Percentiles rank a stretch among this genome's conserved stretches.
Evolutionary conservation across 2,329 filamentous ascomycete genomes (phyloP).

Genomic region (Daldinia sp.): DNA sequence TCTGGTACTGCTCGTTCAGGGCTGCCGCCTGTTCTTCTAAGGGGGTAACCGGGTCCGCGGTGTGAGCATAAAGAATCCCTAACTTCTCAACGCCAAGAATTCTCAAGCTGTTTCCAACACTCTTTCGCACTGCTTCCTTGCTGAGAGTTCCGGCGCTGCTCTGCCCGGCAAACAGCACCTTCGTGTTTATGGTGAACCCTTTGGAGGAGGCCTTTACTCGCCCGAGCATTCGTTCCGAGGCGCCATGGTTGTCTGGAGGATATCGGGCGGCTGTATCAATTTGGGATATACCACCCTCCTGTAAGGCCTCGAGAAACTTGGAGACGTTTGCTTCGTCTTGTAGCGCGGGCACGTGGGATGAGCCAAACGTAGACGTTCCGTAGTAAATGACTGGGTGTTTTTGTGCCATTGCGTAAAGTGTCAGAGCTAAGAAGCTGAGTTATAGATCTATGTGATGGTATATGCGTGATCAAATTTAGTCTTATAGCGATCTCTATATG

Average conservation of each 20-base stretch:
- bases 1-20: conserved; percentile 1
- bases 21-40: not conserved
- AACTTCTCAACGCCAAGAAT: not conserved
- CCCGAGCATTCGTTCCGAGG: conserved; percentile 30
- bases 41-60: not conserved
- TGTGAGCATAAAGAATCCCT: not conserved
- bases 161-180: conserved; percentile 33
- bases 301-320: conserved; percentile 20
- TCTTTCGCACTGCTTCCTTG: not conserved
- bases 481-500: not conserved
- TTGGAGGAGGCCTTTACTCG: conserved; percentile 23
- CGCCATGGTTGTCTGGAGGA: conserved; percentile 30
- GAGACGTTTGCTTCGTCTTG: not conserved
- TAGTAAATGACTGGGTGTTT: not conserved
- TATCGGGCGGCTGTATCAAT: conserved; percentile 33
- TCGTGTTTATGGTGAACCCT: conserved; percentile 38
- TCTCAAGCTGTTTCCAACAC: conserved; percentile 1
- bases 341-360: not conserved
- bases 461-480: not conserved
- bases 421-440: not conserved
- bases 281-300: conserved; percentile 15
- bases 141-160: conserved; percentile 24
- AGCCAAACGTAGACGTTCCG: not conserved
- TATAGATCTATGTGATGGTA: not conserved
- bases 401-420: not conserved